These are phyloP conservation scores for Entonaema liquescens DNA, from an alignment of 495 filamentous ascomycete genomes.

Conservation along the genomic window DNA sequence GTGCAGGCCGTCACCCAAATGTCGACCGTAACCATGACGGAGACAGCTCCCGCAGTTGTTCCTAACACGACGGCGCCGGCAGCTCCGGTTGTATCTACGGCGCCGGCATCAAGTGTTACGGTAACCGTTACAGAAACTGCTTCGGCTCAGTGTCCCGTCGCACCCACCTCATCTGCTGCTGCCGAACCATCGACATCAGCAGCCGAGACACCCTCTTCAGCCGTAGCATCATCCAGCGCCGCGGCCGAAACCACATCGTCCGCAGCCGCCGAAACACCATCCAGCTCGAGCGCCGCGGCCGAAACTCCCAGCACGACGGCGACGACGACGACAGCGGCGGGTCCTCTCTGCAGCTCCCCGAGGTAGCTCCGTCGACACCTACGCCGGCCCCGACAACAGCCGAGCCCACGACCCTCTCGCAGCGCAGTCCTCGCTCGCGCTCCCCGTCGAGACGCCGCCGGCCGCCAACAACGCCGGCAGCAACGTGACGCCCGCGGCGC, in stretches of 20 bases:
- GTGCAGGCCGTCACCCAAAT: conserved; percentile 38
- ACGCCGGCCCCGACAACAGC: conserved; percentile 3
- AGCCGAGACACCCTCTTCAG: background rate
- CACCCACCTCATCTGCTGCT: conserved; percentile 6
- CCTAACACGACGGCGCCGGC: background rate
- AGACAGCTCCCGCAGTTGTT: conserved; percentile 8
- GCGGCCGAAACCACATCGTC: conserved; percentile 10
- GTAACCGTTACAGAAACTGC: background rate
- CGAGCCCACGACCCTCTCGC: conserved; percentile 15
- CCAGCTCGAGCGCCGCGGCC: background rate
- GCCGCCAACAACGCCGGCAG: conserved; percentile 30
- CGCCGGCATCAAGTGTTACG: background rate
- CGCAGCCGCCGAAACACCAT: background rate
- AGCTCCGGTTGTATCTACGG: background rate
- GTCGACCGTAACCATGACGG: conserved; percentile 42
- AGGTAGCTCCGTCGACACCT: conserved; percentile 2
- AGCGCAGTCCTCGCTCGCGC: conserved; percentile 25
- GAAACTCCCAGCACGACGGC: background rate
- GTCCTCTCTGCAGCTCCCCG: conserved; percentile 19
- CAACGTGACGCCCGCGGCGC: conserved; percentile 9
- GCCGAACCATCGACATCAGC: background rate
- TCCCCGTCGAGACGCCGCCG: conserved; percentile 28
- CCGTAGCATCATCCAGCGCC: conserved; percentile 3
- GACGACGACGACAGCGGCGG: too few relatives aligned
- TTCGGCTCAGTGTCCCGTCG: background rate